Evolutionary conservation across 305 asterid genomes (phyloP).

Genomic region (Fraxinus angustifolia): DNA sequence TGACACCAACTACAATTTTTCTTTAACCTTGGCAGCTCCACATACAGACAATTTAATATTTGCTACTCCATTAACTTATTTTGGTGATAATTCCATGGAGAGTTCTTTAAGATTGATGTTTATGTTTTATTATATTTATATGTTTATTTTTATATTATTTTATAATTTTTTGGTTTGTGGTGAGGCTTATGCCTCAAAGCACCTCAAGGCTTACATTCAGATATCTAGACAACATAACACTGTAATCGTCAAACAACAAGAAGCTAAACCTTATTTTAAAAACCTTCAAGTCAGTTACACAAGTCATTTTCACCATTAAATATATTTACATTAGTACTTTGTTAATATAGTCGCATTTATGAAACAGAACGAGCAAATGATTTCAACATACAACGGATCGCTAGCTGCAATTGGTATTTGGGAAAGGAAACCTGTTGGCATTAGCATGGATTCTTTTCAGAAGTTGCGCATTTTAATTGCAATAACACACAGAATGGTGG

Average conservation of each 20-base stretch:
- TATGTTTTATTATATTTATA: not conserved
- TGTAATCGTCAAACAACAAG: not conserved
- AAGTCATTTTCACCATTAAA: not conserved
- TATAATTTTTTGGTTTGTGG: not conserved
- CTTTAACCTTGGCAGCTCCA: not conserved
- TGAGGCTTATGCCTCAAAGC: not conserved
- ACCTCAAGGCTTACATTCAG: not conserved
- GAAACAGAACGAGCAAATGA: not conserved
- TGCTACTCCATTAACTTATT: not conserved
- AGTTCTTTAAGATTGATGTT: not conserved
- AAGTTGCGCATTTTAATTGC: not conserved
- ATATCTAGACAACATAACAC: not conserved
- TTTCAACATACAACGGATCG: not conserved
- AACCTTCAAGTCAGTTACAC: not conserved
- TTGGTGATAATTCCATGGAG: not conserved
- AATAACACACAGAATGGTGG: not conserved
- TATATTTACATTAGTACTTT: not conserved
- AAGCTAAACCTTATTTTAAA: not conserved
- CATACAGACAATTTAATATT: not conserved
- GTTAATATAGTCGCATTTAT: not conserved
- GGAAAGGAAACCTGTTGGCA: not conserved
- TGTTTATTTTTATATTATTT: not conserved
- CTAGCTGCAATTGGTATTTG: not conserved
- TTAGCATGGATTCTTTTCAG: not conserved
- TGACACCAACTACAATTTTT: not conserved